These are phyloP conservation scores for Fonsecaea multimorphosa DNA, from an alignment of 2,329 filamentous ascomycete species.

Conservation along the genomic window DNA sequence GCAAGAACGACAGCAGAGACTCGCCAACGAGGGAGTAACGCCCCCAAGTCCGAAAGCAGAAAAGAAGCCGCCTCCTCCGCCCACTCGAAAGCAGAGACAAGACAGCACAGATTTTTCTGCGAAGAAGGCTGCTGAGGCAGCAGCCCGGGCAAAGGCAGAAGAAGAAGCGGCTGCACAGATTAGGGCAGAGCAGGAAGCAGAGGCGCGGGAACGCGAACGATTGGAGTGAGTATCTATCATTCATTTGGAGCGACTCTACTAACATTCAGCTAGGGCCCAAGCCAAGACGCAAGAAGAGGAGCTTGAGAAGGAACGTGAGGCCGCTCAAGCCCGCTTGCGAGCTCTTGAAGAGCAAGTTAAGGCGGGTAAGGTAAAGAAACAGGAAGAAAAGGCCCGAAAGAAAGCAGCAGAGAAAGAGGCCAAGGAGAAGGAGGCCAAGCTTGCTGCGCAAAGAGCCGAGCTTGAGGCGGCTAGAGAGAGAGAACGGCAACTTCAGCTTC, in stretches of 20 bases:
- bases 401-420: constrained; percentile 85
- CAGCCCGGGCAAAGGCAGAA: constrained; percentile 65
- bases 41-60: constrained; percentile 55
- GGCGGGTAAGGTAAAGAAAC: constrained; percentile 92
- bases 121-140: constrained; percentile 60
- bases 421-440: constrained; percentile 83
- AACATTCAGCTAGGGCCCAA: constrained; percentile 64
- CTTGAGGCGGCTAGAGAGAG: constrained; percentile 89
- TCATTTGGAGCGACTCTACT: constrained; percentile 39
- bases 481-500: constrained; percentile 85
- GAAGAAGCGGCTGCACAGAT: constrained; percentile 70
- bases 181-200: constrained; percentile 74
- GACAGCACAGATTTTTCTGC: constrained; percentile 64
- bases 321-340: constrained; percentile 79
- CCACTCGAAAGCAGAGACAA: constrained; percentile 71
- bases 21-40: constrained; percentile 75
- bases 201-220: constrained; percentile 73
- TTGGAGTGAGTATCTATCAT: constrained; percentile 74
- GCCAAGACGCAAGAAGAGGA: constrained; percentile 79
- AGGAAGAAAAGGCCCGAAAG: constrained; percentile 91
- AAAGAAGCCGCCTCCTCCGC: constrained; percentile 75
- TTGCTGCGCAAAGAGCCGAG: constrained; percentile 85
- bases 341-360: constrained; percentile 93
- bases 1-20: constrained; percentile 79
- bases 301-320: constrained; percentile 77